Base-by-base conservation (phyloP, 2,329 filamentous ascomycete species). In the Aspergillus fructus region DNA sequence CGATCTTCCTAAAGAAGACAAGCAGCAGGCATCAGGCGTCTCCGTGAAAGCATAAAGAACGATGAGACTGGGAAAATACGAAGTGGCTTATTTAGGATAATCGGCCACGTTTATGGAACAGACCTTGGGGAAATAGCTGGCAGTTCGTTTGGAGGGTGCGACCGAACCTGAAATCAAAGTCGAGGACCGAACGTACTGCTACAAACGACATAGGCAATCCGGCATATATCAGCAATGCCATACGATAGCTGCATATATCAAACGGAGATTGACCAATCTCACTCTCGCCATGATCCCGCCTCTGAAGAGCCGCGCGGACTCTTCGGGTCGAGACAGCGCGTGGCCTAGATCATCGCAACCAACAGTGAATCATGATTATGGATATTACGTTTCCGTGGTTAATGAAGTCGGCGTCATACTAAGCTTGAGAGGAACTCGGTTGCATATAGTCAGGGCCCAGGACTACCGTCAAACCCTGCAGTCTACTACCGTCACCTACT, bases 1-100 rank as follows among this genome's bases (percentile, higher is more conserved):
- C 59, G 80, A 83, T 70, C 68, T 85, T 52, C 80, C 81, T 4
- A 80, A 81, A 64, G 73, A 76, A 30, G 75, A 78, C 55, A 65
- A 66, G 12, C 63, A 67, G 45, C 59, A 64, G 39, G 62, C 65
- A 23, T 60, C 68, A 17, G 64, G 69, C 30, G 71, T 77, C 58
- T 67, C 75, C 56, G 73, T 78, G 46, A 70, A 75, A 55, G 75
- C 73, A 45, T 79, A 69, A 76, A 62, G 41, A 17, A 37, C 24
- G 4, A 5, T 21, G 7, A 15, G 24, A 42, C 9, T 21, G 19
- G 9, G 9, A n/a, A 17, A n/a, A 37, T 21, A 21, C n/a, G 27
- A 37, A 48, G 17, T 27, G 5, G 30, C 13, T 12, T 48, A 13
- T 30, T 15, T 45, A 33, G 6, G 15, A 15, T 8, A 8, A 8